Conservation (phyloP, 2,329 filamentous ascomycete species). For the Claviceps maximensis region DNA sequence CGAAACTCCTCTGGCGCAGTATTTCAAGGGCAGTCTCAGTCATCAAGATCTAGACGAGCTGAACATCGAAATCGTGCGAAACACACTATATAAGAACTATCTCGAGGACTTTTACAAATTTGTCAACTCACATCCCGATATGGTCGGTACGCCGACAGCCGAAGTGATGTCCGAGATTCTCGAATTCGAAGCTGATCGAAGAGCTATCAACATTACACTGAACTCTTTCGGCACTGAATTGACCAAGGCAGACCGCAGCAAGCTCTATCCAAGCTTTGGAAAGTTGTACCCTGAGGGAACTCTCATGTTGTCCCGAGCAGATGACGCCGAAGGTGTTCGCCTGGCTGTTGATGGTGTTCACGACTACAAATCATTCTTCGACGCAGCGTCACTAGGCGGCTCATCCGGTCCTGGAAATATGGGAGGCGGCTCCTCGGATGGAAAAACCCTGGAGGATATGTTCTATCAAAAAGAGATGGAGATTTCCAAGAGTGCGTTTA, state of each 20-base stretch:
- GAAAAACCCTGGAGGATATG: conserved; percentile 86
- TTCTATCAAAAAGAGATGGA: conserved; percentile 99
- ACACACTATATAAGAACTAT: conserved; percentile 99
- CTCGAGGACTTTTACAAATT: conserved; percentile 95
- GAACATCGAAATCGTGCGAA: conserved; percentile 98
- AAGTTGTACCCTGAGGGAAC: conserved; percentile 88
- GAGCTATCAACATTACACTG: conserved; percentile 97
- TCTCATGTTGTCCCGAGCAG: conserved; percentile 84
- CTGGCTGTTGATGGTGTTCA: conserved; percentile 84
- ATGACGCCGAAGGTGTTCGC: conserved; percentile 87
- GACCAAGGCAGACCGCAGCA: conserved; percentile 84
- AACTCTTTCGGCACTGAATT: conserved; percentile 98
- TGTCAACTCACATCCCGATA: conserved; percentile 77
- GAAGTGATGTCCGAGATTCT: conserved; percentile 94
- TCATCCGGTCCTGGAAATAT: conserved; percentile 68
- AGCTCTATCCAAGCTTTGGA: conserved; percentile 88
- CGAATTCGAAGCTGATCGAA: conserved; percentile 90
- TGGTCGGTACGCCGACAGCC: conserved; percentile 75
- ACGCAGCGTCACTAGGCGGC: conserved; percentile 68
- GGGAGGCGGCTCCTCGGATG: conserved; percentile 65
- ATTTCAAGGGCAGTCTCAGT: conserved; percentile 93
- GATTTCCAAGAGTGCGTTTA: conserved; percentile 88
- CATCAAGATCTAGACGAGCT: conserved; percentile 96
- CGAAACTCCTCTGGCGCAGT: conserved; percentile 87
- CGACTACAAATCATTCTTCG: conserved; percentile 94